A percentile compares a stretch with the other conserved stretches of the same genome.
Conservation (phyloP, 2,329 filamentous ascomycete genomes). For the Monosporascus ibericus region DNA sequence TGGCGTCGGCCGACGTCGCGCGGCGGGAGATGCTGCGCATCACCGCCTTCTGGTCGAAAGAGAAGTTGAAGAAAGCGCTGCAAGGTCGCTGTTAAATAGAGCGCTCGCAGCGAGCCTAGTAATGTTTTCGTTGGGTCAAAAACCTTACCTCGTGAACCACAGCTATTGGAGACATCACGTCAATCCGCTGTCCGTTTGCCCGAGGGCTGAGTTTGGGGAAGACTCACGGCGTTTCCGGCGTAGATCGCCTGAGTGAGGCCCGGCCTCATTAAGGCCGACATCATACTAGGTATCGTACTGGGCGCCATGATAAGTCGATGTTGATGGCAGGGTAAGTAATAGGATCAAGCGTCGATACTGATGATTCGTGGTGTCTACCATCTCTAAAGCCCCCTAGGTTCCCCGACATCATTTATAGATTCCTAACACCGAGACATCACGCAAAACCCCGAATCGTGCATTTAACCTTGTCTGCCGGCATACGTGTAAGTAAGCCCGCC, state of each 20-base stretch:
- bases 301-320: too few species aligned
- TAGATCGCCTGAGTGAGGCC: slow-evolving; percentile 11
- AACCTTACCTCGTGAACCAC: not conserved
- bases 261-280: not conserved
- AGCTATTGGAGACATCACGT: not conserved
- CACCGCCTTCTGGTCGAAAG: slow-evolving; percentile 9
- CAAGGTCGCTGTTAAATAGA: not conserved
- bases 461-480: too few species aligned
- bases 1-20: slow-evolving; percentile 3
- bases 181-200: too few species aligned
- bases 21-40: slow-evolving; percentile 14
- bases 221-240: slow-evolving; percentile 14
- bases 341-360: too few species aligned
- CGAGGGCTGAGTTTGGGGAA: too few species aligned
- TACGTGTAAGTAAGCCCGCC: too few species aligned
- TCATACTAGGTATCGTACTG: not conserved
- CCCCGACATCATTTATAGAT: too few species aligned
- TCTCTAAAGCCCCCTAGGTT: too few species aligned
- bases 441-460: too few species aligned
- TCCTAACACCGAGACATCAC: too few species aligned
- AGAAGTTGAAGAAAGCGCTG: slow-evolving; percentile 14
- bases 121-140: not conserved
- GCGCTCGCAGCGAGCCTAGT: not conserved
- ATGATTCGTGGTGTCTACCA: too few species aligned
- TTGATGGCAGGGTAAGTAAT: too few species aligned